Percentiles rank a stretch among this genome's conserved stretches.
Conservation (phyloP, 768 basidiomycete species). For the Panus rudis region DNA sequence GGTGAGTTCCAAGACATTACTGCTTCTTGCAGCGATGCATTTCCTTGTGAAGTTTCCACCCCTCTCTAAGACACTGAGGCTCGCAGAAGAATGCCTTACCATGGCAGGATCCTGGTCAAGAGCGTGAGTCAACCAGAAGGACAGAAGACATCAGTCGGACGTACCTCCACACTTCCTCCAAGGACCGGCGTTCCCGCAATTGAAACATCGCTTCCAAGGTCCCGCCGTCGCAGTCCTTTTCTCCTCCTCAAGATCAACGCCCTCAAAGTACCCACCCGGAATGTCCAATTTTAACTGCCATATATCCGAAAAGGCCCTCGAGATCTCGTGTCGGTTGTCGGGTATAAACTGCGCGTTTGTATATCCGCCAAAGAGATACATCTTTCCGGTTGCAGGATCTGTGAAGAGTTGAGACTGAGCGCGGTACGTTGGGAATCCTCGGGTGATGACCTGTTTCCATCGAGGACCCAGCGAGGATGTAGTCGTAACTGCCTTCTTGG, state of each 20-base stretch:
- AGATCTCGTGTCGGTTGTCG: conserved; percentile 18
- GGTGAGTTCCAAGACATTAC: too few species aligned
- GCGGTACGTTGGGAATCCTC: conserved; percentile 37
- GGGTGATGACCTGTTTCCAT: conserved; percentile 34
- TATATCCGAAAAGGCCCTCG: conserved; percentile 29
- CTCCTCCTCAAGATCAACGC: conserved; percentile 32
- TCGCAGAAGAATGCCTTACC: conserved; percentile 14
- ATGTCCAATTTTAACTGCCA: conserved; percentile 33
- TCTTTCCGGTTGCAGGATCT: conserved; percentile 30
- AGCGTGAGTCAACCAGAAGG: not conserved
- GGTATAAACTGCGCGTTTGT: conserved; percentile 33
- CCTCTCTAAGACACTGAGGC: conserved; percentile 12
- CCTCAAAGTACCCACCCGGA: conserved; percentile 30
- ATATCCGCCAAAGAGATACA: conserved; percentile 34
- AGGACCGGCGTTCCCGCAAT: conserved; percentile 28
- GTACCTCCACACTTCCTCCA: conserved; percentile 36
- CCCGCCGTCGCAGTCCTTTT: conserved; percentile 29
- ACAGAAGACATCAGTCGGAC: conserved; percentile 4
- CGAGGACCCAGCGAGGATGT: conserved; percentile 5
- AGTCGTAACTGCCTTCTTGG: conserved; percentile 15
- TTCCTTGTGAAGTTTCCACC: conserved; percentile 15
- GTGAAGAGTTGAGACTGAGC: conserved; percentile 27
- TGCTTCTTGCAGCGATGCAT: conserved; percentile 8
- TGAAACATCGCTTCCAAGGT: conserved; percentile 35
- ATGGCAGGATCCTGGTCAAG: conserved; percentile 10